Base-by-base conservation (phyloP, 108 stramenopile species). In the Chaetoceros muelleri region DNA sequence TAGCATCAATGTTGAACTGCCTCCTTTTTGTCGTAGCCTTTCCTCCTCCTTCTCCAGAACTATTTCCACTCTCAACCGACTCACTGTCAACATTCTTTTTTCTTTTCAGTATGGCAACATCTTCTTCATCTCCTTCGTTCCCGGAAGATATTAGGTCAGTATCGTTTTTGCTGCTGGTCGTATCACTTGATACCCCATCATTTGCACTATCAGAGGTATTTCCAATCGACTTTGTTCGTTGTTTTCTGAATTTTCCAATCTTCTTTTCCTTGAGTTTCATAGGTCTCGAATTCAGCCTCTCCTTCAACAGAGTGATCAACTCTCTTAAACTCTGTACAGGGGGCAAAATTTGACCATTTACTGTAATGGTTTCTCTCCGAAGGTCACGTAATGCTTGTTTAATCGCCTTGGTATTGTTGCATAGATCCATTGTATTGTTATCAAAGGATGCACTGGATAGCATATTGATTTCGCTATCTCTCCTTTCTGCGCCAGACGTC, bases 281-380 rank as follows among this genome's bases (percentile, higher is more conserved):
- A 0, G 71, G 70, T 19, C 69, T 64, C 5, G 82, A 84, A 47
- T 85, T 85, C 1, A 90, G 64, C 2, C 79, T 73, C 48, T 76
- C 73, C 0, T 76, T 65, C 46, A 90, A 64, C 44, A 82, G 30
- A 25, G 67, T 51, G 26, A 84, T 55, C 30, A 90, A 67, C 30
- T 86, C 82, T 53, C 71, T 80, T 18, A 73, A 66, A 73, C 78
- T 86, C 10, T 73, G 74, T 3, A 80, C 83, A 7, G 85, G 85
- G 19, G 89, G 81, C 54, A 91, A 64, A 13, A 81, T 65, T 48
- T 82, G 80, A 17, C 89, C 89, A 73, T 91, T 91, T 16, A 91
- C 75, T 21, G 85, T 87, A 62, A 91, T 85, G 5, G 78, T 69
- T 58, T 91, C 89, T 31, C 89, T 74, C 61, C 83, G 69, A 60